These are phyloP conservation scores for Salvia rosmarinus DNA, from an alignment of 257 asterid genomes.

Conservation along the genomic window DNA sequence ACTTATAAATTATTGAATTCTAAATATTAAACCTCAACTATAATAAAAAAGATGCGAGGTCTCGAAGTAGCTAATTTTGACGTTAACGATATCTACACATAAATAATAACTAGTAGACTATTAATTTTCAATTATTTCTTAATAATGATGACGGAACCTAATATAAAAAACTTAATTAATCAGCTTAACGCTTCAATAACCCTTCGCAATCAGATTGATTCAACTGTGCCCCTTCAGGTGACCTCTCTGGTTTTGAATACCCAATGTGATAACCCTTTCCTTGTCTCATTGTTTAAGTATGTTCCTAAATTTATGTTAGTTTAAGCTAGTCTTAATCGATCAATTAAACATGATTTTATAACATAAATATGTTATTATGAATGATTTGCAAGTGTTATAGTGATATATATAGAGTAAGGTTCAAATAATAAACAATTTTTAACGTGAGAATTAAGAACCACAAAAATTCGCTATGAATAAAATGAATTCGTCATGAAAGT, in stretches of 20 bases:
- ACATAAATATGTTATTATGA: not conserved
- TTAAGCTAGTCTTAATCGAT: not conserved
- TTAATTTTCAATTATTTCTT: constrained; percentile 13
- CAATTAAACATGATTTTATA: not conserved
- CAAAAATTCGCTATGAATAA: too few relatives aligned
- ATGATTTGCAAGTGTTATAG: not conserved
- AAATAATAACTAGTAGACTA: not conserved
- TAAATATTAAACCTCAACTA: not conserved
- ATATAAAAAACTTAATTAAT: not conserved
- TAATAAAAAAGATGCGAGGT: constrained; percentile 14
- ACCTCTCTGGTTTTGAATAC: constrained; percentile 23
- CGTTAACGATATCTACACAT: not conserved
- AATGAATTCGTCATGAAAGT: too few relatives aligned
- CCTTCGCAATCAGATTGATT: constrained; percentile 15
- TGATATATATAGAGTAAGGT: too few relatives aligned
- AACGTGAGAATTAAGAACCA: too few relatives aligned
- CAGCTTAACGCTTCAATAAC: constrained; percentile 15
- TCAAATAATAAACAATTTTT: too few relatives aligned
- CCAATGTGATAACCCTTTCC: not conserved
- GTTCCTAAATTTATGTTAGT: not conserved
- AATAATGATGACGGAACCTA: not conserved
- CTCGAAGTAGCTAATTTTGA: constrained; percentile 18
- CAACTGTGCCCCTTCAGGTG: not conserved
- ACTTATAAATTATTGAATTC: not conserved
- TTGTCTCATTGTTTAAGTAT: not conserved